These are phyloP conservation scores for Acidomyces sp. DNA, from an alignment of 495 filamentous ascomycete genomes.

Conservation along the genomic window DNA sequence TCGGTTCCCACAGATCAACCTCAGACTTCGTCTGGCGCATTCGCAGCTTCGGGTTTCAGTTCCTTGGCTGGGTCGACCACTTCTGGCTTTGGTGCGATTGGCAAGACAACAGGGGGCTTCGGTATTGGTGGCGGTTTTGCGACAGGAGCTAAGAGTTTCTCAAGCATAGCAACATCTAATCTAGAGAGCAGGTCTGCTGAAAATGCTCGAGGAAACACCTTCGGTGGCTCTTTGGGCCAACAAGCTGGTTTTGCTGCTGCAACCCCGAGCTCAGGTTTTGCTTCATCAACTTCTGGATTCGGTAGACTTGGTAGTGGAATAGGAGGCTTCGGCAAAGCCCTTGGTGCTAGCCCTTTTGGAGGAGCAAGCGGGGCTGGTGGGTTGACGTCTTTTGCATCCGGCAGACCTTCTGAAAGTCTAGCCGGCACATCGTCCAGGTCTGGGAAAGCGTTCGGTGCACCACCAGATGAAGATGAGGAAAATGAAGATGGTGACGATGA, in stretches of 20 bases:
- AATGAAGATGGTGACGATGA: slow-evolving; percentile 36
- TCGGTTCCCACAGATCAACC: slow-evolving; percentile 6
- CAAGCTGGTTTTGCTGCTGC: slow-evolving; percentile 11
- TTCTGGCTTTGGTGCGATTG: slow-evolving; percentile 42
- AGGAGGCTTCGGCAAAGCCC: slow-evolving; percentile 19
- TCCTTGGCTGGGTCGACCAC: slow-evolving; percentile 36
- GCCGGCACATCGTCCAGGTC: slow-evolving; percentile 43
- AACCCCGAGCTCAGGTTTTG: slow-evolving; percentile 15
- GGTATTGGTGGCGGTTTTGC: slow-evolving; percentile 17
- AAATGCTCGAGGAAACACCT: slow-evolving; percentile 10
- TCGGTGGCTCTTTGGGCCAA: slow-evolving; percentile 16
- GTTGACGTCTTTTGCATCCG: slow-evolving; percentile 56
- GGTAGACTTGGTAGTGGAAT: slow-evolving; percentile 25
- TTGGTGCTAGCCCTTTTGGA: slow-evolving; percentile 9
- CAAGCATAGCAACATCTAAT: neutral
- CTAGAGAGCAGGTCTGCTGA: no score
- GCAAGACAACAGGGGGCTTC: slow-evolving; percentile 27
- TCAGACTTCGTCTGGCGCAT: slow-evolving; percentile 37
- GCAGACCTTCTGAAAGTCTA: slow-evolving; percentile 37
- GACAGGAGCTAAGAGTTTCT: slow-evolving; percentile 4
- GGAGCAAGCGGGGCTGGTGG: slow-evolving; percentile 32
- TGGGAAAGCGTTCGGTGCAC: slow-evolving; percentile 52
- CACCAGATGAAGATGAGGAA: slow-evolving; percentile 36
- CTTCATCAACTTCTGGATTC: slow-evolving; percentile 32
- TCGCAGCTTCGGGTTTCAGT: slow-evolving; percentile 39